A percentile compares a stretch with the other conserved stretches of the same genome.
Conservation (phyloP, 2,329 filamentous ascomycete species). For the Alternaria conjuncta region DNA sequence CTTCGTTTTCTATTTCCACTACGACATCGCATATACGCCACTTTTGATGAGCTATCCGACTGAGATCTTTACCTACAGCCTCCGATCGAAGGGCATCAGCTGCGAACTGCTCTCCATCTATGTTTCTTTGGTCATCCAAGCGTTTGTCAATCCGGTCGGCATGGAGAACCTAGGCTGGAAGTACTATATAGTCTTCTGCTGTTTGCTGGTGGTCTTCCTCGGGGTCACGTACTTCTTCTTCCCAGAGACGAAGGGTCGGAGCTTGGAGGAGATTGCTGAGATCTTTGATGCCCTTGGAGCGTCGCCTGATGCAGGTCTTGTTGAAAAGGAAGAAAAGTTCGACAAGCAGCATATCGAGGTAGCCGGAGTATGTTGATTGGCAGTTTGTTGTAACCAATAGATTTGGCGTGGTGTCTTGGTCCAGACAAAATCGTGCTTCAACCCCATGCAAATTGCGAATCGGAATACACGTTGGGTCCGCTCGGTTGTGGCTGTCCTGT, state of each 20-base stretch:
- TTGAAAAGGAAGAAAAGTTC: neutral
- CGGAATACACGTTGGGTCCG: neutral
- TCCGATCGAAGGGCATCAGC: slow-evolving; percentile 53
- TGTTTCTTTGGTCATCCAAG: slow-evolving; percentile 62
- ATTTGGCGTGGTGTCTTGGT: neutral
- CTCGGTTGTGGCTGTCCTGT: neutral
- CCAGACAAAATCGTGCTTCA: neutral
- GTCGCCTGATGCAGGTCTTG: neutral
- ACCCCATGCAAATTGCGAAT: neutral
- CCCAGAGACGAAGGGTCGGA: slow-evolving; percentile 32
- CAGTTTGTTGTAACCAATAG: neutral
- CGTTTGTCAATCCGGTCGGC: slow-evolving; percentile 60
- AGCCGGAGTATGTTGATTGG: neutral
- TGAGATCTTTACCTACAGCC: slow-evolving; percentile 56
- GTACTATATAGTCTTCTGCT: slow-evolving; percentile 43
- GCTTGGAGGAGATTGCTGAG: slow-evolving; percentile 27
- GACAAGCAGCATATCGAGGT: slow-evolving; percentile 1
- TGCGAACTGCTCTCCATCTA: slow-evolving; percentile 62
- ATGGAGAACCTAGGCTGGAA: slow-evolving; percentile 39
- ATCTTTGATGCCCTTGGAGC: slow-evolving; percentile 20
- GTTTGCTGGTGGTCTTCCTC: slow-evolving; percentile 29
- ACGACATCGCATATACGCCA: slow-evolving; percentile 4
- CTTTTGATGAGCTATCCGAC: slow-evolving; percentile 52
- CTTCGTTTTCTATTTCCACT: slow-evolving; percentile 50
- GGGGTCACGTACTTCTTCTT: slow-evolving; percentile 32